phyloP scores from a whole-genome alignment of 371 early-diverging fungal genomes.

The Mucor racemosus region DNA sequence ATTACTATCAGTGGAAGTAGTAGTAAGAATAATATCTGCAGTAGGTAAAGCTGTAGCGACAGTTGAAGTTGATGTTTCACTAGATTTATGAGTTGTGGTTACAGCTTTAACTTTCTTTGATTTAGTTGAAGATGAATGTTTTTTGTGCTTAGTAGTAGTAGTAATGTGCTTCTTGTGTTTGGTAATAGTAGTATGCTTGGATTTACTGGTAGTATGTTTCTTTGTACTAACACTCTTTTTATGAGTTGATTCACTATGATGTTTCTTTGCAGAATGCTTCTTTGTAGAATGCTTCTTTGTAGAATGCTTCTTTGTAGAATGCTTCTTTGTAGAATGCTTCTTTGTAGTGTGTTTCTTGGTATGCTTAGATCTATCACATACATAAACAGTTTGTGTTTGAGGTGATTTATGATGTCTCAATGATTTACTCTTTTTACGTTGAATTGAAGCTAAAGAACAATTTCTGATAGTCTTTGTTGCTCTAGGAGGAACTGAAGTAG shows the following conservation, averaged over 20 bases:
- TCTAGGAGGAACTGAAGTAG: background rate
- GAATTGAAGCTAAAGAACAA: constrained; percentile 11
- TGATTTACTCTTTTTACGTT: background rate
- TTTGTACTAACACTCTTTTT: background rate
- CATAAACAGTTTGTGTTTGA: constrained; percentile 13
- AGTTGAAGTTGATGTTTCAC: constrained; percentile 2
- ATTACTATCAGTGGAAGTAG: background rate
- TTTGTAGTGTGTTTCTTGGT: background rate
- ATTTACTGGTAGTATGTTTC: background rate
- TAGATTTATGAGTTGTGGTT: constrained; percentile 11
- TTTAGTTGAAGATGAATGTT: background rate
- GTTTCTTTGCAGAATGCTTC: constrained; percentile 10
- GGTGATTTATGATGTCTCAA: background rate
- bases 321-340: background rate
- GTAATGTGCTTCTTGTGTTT: constrained; percentile 10
- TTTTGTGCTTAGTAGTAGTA: background rate
- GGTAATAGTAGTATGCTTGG: background rate
- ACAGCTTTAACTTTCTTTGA: background rate
- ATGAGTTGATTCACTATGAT: background rate
- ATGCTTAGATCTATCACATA: constrained; percentile 19
- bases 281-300: constrained; percentile 14
- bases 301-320: constrained; percentile 3
- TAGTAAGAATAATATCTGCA: background rate
- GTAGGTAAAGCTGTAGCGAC: constrained; percentile 3
- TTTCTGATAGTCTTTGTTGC: constrained; percentile 15